A percentile compares a stretch with the other conserved stretches of the same genome.
phyloP scores from a whole-genome alignment of 495 filamentous ascomycete genomes.

The Penicillium waksmanii region DNA sequence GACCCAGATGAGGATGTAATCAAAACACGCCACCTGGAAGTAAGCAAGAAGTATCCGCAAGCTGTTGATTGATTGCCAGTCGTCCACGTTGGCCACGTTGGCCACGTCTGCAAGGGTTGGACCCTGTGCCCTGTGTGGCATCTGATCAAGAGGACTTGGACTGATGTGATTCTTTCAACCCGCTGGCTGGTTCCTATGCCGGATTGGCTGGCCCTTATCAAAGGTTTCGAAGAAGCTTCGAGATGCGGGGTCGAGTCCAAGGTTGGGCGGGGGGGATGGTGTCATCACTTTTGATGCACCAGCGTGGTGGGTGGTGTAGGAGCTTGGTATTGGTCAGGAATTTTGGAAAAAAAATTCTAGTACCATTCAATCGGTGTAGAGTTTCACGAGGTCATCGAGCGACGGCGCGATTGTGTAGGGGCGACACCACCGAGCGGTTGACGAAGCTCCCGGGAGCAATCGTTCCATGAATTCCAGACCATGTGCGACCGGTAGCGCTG shows the following conservation, averaged over 20 bases:
- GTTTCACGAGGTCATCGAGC: conserved; percentile 34
- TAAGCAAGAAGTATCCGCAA: not conserved
- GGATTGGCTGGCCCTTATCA: not conserved
- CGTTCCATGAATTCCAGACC: conserved; percentile 31
- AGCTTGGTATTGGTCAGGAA: not conserved
- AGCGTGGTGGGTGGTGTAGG: not conserved
- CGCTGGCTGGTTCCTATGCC: too few species aligned
- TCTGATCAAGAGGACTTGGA: not conserved
- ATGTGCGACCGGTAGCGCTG: conserved; percentile 33
- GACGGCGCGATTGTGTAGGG: conserved; percentile 28
- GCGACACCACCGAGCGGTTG: conserved; percentile 25
- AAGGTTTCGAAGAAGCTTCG: not conserved
- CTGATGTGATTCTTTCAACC: not conserved
- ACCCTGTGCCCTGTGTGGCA: conserved; percentile 2
- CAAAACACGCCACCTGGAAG: too few species aligned
- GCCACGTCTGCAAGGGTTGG: not conserved
- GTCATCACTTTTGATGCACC: conserved; percentile 4
- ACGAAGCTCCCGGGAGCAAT: conserved; percentile 27
- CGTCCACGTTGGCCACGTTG: not conserved
- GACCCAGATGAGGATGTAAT: too few species aligned
- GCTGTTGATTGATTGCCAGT: not conserved
- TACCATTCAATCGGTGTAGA: not conserved
- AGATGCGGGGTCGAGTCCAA: not conserved
- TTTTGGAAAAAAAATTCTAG: not conserved
- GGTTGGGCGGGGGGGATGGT: not conserved